Percentiles rank a stretch among this genome's conserved stretches.
These are phyloP conservation scores for Boletus fagicola DNA, from an alignment of 768 basidiomycete species.

Conservation along the genomic window DNA sequence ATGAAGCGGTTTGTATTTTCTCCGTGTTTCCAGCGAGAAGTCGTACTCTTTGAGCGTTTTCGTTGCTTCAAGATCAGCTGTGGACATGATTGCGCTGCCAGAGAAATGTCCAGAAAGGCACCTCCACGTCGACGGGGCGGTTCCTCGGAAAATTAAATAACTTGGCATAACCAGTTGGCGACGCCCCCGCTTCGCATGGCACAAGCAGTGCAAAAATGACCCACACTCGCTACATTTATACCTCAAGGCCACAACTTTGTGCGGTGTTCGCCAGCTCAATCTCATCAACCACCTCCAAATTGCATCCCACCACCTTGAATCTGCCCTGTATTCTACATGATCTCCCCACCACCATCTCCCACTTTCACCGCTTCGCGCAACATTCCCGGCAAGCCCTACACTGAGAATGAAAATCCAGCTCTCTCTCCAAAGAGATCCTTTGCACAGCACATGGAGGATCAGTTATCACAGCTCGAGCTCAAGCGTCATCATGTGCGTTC, in stretches of 20 bases:
- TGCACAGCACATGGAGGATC: constrained; percentile 21
- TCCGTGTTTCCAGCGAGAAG: constrained; percentile 2
- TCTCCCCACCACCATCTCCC: constrained; percentile 15
- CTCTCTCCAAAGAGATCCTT: constrained; percentile 22
- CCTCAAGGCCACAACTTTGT: constrained; percentile 7
- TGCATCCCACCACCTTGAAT: constrained; percentile 6
- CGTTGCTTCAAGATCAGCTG: background rate
- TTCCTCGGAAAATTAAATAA: constrained; percentile 3
- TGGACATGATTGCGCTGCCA: background rate
- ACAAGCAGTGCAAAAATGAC: constrained; percentile 27
- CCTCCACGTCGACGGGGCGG: background rate
- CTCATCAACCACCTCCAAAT: constrained; percentile 9
- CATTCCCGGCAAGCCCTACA: background rate
- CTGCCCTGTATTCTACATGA: constrained; percentile 20
- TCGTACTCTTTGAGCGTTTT: constrained; percentile 7
- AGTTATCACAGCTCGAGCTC: constrained; percentile 8
- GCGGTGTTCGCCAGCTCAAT: constrained; percentile 9
- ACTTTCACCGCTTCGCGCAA: background rate
- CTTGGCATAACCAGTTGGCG: constrained; percentile 6
- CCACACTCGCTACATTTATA: constrained; percentile 29
- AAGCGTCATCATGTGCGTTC: constrained; percentile 24
- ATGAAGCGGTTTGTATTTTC: background rate
- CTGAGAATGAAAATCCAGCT: constrained; percentile 12
- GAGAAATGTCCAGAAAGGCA: background rate
- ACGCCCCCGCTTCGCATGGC: constrained; percentile 14